A percentile compares a stretch with the other conserved stretches of the same genome.
Conservation (phyloP, 2,329 filamentous ascomycete species). For the Aureobasidium sp. region DNA sequence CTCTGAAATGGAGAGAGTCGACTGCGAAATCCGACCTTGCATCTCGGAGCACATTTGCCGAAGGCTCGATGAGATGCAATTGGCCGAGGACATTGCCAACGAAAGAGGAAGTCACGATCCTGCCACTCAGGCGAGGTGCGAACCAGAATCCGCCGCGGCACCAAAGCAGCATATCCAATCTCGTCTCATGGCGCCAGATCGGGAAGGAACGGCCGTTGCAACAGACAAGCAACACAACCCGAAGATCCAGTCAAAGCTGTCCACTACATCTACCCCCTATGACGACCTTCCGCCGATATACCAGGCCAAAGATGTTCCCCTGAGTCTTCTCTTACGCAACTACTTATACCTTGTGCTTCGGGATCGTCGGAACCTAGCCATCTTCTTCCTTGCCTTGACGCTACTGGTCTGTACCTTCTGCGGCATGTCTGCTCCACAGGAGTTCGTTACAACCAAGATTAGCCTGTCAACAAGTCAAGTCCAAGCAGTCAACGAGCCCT, state of each 20-base stretch:
- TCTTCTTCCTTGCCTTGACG: background rate
- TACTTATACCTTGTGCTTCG: constrained; percentile 46
- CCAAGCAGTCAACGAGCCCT: background rate
- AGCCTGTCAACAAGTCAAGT: background rate
- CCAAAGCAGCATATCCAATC: background rate
- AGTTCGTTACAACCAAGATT: no score
- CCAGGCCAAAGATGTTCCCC: constrained; percentile 39
- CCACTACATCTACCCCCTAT: background rate
- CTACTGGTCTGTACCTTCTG: background rate
- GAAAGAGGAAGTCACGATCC: background rate
- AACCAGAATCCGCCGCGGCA: background rate
- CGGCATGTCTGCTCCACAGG: background rate
- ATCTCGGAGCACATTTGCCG: constrained; percentile 53
- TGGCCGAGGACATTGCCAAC: constrained; percentile 34
- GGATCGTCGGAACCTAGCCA: constrained; percentile 34
- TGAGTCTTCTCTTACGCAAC: constrained; percentile 46
- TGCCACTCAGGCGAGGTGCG: background rate
- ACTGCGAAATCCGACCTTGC: constrained; percentile 80
- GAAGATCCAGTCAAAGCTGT: background rate
- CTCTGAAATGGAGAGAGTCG: constrained; percentile 98
- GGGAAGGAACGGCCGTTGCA: background rate
- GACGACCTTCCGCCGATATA: constrained; percentile 27
- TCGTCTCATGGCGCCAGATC: background rate
- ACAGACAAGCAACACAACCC: background rate
- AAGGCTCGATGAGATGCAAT: constrained; percentile 48